Evolutionary conservation across 2,329 filamentous ascomycete species (phyloP), one percentile per base, ranked within the genome.

Genomic region (Pestalotiopsis sp.): DNA sequence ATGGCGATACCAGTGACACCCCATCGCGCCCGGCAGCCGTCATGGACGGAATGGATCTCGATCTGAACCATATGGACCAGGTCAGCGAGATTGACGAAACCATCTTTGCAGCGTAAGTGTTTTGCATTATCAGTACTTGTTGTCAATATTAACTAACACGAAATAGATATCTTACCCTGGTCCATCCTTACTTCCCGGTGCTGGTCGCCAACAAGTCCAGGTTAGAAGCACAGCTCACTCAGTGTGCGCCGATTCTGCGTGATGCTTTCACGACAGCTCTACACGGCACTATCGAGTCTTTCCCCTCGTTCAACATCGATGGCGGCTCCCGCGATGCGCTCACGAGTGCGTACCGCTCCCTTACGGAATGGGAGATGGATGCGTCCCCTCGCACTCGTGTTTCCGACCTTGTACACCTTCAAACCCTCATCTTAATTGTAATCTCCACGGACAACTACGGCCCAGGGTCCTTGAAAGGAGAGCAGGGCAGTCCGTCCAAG

Each of bases 141-240:
- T 27, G 12, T 13, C 6, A 31, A 31, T 58, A 9, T n/a, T 13
- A 27, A 27, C 65, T 66, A 49, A 66, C 56, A n/a, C 58, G 20
- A 1, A 23, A 9, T 67, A 90, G 88, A 71, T 93, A 93, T 72
- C 85, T 92, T 66, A 83, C 83, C 4, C 81, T 87, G 14, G 87
- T 93, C 23, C 91, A 93, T 73, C 88, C 89, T 14, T 87, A 87
- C 3, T 90, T 92, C 68, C 91, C 91, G 0, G 83, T 94, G 59
- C 82, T 94, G 13, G 86, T 91, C 1, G 83, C 83, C 66, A 88
- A 81, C 66, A 90, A 87, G 73, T 78, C 80, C 14, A 83, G 84
- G n/a, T 78, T 92, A 11, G 85, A 88, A 68, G 82, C 83, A 9
- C 83, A 89, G 23, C 78, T 93, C 23, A 81, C 82, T 3, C 84